phyloP scores from a whole-genome alignment of 78 protist genomes.

The Dictyostelium citrinum region DNA sequence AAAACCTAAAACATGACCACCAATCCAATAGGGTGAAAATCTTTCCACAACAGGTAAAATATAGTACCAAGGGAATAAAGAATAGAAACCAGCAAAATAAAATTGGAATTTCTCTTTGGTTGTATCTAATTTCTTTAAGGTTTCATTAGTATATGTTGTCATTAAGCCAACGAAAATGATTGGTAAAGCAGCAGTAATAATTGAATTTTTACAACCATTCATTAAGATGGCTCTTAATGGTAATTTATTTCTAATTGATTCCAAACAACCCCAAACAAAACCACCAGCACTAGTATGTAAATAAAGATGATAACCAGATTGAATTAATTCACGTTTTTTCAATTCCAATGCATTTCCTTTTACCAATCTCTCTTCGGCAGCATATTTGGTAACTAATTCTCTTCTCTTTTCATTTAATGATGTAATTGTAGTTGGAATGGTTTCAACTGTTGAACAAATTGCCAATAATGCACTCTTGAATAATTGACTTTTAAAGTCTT shows the following conservation, averaged over 20 bases:
- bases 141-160: conserved; percentile 50
- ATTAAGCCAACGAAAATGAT: conserved; percentile 81
- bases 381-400: background rate
- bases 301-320: conserved; percentile 79
- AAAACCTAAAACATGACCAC: conserved; percentile 89
- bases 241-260: conserved; percentile 39
- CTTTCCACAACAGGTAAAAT: conserved; percentile 71
- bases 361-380: background rate
- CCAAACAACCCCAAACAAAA: conserved; percentile 81
- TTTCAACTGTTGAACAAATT: conserved; percentile 5
- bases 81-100: conserved; percentile 49
- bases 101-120: conserved; percentile 57
- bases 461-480: conserved; percentile 17
- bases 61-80: conserved; percentile 71
- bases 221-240: background rate
- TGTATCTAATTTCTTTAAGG: conserved; percentile 29
- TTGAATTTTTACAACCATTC: conserved; percentile 71
- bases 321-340: conserved; percentile 33
- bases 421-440: background rate
- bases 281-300: conserved; percentile 88
- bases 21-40: conserved; percentile 85
- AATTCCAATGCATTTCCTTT: background rate
- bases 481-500: background rate
- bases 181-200: conserved; percentile 82
- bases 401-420: background rate